phyloP scores from a whole-genome alignment of 768 basidiomycete genomes.

The Coprinopsis strossmayeri region DNA sequence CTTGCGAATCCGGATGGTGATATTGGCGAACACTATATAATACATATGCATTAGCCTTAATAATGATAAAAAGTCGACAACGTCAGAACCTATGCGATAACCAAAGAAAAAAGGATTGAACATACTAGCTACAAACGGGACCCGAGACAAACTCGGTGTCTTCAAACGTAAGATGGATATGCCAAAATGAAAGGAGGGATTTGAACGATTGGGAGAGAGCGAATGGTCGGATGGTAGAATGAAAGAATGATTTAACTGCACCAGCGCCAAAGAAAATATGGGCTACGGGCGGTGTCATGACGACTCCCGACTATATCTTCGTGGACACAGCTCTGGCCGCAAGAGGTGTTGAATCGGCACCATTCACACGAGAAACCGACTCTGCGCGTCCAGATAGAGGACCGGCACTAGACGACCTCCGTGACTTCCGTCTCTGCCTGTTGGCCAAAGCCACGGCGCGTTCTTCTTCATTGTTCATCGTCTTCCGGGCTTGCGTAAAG shows the following conservation, averaged over 20 bases:
- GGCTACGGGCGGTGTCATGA: not conserved
- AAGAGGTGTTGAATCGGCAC: not conserved
- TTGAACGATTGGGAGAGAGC: too few relatives aligned
- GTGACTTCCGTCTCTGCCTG: constrained; percentile 15
- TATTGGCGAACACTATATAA: too few relatives aligned
- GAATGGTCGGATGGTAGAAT: too few relatives aligned
- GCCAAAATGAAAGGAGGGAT: too few relatives aligned
- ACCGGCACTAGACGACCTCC: constrained; percentile 21
- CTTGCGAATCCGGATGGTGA: too few relatives aligned
- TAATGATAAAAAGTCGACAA: too few relatives aligned
- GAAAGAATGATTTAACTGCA: not conserved
- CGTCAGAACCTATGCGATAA: too few relatives aligned
- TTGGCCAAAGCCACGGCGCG: constrained; percentile 16
- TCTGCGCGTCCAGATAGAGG: not conserved
- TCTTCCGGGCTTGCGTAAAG: constrained; percentile 81
- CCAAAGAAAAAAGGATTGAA: too few relatives aligned
- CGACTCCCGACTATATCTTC: not conserved
- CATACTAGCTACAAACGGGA: too few relatives aligned
- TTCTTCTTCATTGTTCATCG: constrained; percentile 21
- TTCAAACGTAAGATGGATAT: too few relatives aligned
- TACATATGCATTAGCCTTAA: too few relatives aligned
- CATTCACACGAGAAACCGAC: not conserved
- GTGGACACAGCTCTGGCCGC: not conserved
- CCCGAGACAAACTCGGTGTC: too few relatives aligned
- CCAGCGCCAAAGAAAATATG: not conserved